phyloP scores from a whole-genome alignment of 2,329 filamentous ascomycete genomes.

The Monilinia fructicola region DNA sequence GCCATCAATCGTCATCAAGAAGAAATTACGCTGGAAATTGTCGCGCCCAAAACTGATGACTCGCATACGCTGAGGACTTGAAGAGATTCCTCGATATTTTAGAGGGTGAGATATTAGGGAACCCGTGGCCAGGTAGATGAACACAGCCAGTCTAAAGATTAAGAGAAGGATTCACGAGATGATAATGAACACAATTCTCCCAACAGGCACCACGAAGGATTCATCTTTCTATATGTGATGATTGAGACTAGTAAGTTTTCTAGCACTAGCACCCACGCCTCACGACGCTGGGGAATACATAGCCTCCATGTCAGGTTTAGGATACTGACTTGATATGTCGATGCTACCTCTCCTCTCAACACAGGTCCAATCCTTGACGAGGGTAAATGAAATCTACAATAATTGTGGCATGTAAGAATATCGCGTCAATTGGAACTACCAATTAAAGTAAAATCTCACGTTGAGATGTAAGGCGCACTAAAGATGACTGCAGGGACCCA shows the following conservation, averaged over 20 bases:
- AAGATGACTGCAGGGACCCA: constrained; percentile 24
- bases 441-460: constrained; percentile 17
- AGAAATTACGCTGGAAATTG: not conserved
- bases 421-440: constrained; percentile 18
- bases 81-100: constrained; percentile 1
- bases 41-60: constrained; percentile 5
- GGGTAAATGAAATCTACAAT: constrained; percentile 12
- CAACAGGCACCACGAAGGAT: constrained; percentile 16
- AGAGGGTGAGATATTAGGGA: constrained; percentile 10
- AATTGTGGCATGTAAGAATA: constrained; percentile 16
- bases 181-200: constrained; percentile 15
- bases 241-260: constrained; percentile 7
- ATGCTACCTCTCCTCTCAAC: constrained; percentile 17
- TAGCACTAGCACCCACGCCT: constrained; percentile 19
- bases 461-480: constrained; percentile 20
- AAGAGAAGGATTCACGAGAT: constrained; percentile 19
- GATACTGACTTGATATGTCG: constrained; percentile 19
- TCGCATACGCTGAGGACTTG: constrained; percentile 20
- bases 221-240: constrained; percentile 17
- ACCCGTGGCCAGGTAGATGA: constrained; percentile 18
- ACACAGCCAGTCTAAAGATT: constrained; percentile 9
- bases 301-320: constrained; percentile 14
- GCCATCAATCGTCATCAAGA: not conserved
- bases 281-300: constrained; percentile 8
- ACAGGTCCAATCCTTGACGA: constrained; percentile 12